Percentiles rank a stretch among this genome's conserved stretches.
Evolutionary conservation across 352 stramenopile species (phyloP).

Genomic region (Globisporangium paddicum): DNA sequence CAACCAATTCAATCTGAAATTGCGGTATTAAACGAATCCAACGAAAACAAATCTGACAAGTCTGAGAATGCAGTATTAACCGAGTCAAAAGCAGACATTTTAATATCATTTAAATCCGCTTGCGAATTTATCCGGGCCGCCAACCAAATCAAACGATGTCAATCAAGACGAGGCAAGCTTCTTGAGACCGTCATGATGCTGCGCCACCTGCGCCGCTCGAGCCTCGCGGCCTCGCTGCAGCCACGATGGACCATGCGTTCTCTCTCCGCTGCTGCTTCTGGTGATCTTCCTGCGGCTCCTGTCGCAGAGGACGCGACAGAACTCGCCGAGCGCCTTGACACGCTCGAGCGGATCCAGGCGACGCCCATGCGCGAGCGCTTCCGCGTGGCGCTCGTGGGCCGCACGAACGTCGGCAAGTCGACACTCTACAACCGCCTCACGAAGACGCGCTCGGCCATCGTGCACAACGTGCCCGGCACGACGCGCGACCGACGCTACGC

Average conservation of each 20-base stretch:
- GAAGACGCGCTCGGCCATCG: constrained; percentile 68
- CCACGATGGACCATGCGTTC: constrained; percentile 14
- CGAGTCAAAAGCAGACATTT: too few relatives aligned
- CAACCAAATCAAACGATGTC: constrained; percentile 1
- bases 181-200: constrained; percentile 28
- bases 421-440: constrained; percentile 85
- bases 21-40: too few relatives aligned
- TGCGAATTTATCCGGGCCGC: too few relatives aligned
- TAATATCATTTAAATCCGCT: too few relatives aligned
- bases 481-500: constrained; percentile 77
- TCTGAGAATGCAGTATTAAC: too few relatives aligned
- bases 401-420: constrained; percentile 83
- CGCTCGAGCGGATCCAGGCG: constrained; percentile 32
- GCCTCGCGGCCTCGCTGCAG: constrained; percentile 12
- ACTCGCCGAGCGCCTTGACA: constrained; percentile 25
- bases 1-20: too few relatives aligned
- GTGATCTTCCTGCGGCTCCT: neutral
- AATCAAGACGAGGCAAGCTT: constrained; percentile 1
- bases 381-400: constrained; percentile 73
- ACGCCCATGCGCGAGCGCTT: constrained; percentile 43
- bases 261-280: constrained; percentile 9
- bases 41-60: too few relatives aligned
- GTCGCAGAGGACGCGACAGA: constrained; percentile 6
- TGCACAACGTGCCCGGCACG: constrained; percentile 80
- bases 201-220: constrained; percentile 28